Evolutionary conservation across 1,284 basidiomycete species (phyloP).

Genomic region (Austroboletus novae-zelandiae): DNA sequence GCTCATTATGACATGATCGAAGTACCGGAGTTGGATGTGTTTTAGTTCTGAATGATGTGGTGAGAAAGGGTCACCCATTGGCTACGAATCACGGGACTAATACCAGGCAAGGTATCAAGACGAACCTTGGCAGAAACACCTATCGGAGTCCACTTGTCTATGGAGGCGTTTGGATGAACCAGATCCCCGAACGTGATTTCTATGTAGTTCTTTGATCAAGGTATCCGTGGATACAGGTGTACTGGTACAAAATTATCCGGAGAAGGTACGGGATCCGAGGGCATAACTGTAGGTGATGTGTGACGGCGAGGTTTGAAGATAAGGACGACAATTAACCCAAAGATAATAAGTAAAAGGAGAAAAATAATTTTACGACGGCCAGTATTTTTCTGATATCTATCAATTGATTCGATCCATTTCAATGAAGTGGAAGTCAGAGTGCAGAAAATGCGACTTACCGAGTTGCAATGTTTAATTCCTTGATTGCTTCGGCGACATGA

Average conservation of each 20-base stretch:
- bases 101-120: constrained; percentile 5
- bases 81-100: constrained; percentile 5
- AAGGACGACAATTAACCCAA: constrained; percentile 78
- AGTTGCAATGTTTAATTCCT: constrained; percentile 82
- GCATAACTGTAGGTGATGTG: constrained; percentile 25
- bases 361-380: constrained; percentile 93
- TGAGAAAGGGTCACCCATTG: constrained; percentile 14
- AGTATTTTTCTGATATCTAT: constrained; percentile 89
- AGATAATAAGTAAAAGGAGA: constrained; percentile 85
- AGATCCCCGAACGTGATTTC: constrained; percentile 10
- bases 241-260: constrained; percentile 31
- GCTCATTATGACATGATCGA: constrained; percentile 8
- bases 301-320: constrained; percentile 75
- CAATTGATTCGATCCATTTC: constrained; percentile 8
- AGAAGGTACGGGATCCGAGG: constrained; percentile 16
- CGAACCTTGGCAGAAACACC: constrained; percentile 20
- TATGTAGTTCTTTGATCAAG: constrained; percentile 23
- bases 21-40: constrained; percentile 4
- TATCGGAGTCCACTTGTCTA: constrained; percentile 3
- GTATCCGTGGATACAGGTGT: constrained; percentile 35
- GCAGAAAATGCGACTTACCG: constrained; percentile 46
- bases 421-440: background rate
- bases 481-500: constrained; percentile 80
- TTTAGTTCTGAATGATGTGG: constrained; percentile 1
- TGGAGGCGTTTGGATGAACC: constrained; percentile 3